Evolutionary conservation across 2,329 filamentous ascomycete genomes (phyloP), one percentile per base, ranked within the genome.

Genomic region (Fusarium tanahbumbuense): DNA sequence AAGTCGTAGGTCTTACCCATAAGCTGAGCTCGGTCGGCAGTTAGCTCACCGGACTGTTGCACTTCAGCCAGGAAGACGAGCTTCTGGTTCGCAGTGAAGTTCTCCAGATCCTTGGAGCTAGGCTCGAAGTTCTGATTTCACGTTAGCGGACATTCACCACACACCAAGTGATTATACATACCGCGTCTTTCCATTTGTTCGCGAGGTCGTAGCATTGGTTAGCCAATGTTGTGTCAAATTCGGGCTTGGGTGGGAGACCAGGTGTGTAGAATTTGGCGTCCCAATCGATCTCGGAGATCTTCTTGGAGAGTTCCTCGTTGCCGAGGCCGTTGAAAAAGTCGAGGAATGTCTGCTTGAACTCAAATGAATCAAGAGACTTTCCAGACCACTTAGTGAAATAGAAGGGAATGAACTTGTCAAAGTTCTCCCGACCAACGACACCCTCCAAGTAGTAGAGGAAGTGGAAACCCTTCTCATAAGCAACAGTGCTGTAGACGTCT

Each of bases 391-490:
- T 93, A 30, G 87, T 89, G 79, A 98, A 98, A 83, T 98, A 98
- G 80, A 97, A 90, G 18, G 94, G 94, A 76, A 98, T 98, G 81
- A 98, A 99, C 74, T 90, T 92, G 84, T 98, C 93, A 83, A 96
- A 99, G 78, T 92, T 92, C n/a, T 91, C 86, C 65, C 92, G 91
- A 37, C 93, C 93, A 6, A 98, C 87, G 3, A 97, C 84, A 48
- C 91, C 91, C 76, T 99, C 96, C 16, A 99, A 89, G 75, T 94
- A 91, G 80, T 94, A 98, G 47, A 99, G 85, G 80, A 98, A 97
- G 77, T 93, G 92, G 81, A 97, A 98, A 6, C 95, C 95, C 82
- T 99, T 98, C 78, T 98, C 95, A 76, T 99, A 99, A 0, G 96
- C 94, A 34, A 98, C 86, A 27, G 89, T 92, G 72, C 92, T 97